phyloP scores from a whole-genome alignment of 2,329 filamentous ascomycete genomes.

The Dactylellina cionopaga region DNA sequence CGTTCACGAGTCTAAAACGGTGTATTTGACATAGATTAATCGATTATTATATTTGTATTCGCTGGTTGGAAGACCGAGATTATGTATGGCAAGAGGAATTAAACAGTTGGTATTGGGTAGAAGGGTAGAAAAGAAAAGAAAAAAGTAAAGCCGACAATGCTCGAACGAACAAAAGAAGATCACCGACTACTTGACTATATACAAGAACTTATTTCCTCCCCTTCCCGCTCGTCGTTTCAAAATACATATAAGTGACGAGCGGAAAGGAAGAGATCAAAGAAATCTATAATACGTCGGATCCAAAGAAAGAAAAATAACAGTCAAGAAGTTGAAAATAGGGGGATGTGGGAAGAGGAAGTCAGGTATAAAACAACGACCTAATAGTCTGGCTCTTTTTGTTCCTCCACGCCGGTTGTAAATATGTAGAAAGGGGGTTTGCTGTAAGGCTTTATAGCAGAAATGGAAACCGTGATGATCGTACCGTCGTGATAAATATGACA shows the following conservation, averaged over 20 bases:
- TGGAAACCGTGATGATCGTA: slow-evolving; percentile 44
- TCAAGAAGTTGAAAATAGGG: not conserved
- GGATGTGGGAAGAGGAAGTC: slow-evolving; percentile 1
- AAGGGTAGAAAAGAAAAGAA: slow-evolving; percentile 16
- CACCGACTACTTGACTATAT: slow-evolving; percentile 23
- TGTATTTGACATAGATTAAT: too few species aligned
- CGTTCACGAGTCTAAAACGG: too few species aligned
- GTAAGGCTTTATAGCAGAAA: slow-evolving; percentile 4
- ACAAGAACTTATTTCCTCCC: slow-evolving; percentile 20
- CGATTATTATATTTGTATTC: too few species aligned
- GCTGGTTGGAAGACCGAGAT: too few species aligned
- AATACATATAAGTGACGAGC: slow-evolving; percentile 16
- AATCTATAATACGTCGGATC: slow-evolving; percentile 24
- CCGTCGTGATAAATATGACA: slow-evolving; percentile 48
- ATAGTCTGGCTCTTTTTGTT: not conserved
- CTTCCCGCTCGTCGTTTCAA: slow-evolving; percentile 27
- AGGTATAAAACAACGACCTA: not conserved
- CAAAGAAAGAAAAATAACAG: slow-evolving; percentile 10
- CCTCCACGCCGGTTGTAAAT: not conserved
- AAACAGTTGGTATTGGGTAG: slow-evolving; percentile 26
- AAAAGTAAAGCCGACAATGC: slow-evolving; percentile 21
- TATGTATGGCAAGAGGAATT: slow-evolving; percentile 26
- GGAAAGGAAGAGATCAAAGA: slow-evolving; percentile 9
- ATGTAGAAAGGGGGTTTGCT: too few species aligned
- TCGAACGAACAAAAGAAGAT: slow-evolving; percentile 12